Base-by-base conservation (phyloP, 139 green algal species). In the Nannochloris sp. region DNA sequence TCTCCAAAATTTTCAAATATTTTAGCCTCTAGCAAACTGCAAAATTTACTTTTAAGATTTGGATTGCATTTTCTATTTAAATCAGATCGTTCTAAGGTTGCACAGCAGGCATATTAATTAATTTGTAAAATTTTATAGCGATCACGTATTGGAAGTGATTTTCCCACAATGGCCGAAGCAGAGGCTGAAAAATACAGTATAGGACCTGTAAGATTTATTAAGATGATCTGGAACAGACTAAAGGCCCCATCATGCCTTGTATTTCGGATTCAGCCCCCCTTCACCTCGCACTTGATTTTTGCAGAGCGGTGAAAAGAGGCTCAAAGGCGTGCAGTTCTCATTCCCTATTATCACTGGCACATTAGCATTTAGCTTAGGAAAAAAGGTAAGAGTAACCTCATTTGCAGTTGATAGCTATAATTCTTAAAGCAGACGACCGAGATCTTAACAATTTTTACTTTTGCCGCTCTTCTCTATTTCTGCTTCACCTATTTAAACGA, bases 301-400 rank as follows among this genome's bases (percentile, higher is more conserved):
- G 51, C 58, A 81, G 73, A 61, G 64, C 4, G 75, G 69, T 8
- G 64, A 72, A 13, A 39, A 23, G 8, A 60, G 85, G 4, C 4
- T 91, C 4, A 81, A 83, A 3, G 73, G 82, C 36, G 76, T 71
- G 5, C 86, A 97, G 74, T 65, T 92, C 19, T 70, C 88, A 3
- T 27, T 92, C 2, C 89, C 90, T 0, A 75, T 97, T 4, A 71
- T 82, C 9, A 73, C 85, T 1, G 92, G 92, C 6, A 97, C 91
- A 0, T 74, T 86, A 3, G 85, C 91, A 0, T 95, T 91, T 45
- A 91, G 68, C 42, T 69, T 97, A 2, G 92, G 92, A 5, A 98
- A 98, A 60, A 98, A 97, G 76, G 87, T 89, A 27, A n/a, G n/a
- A n/a, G n/a, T n/a, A n/a, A n/a, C n/a, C n/a, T n/a, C n/a, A n/a